phyloP scores from a whole-genome alignment of 2,329 filamentous ascomycete genomes.

The Hypoxylon sp. region DNA sequence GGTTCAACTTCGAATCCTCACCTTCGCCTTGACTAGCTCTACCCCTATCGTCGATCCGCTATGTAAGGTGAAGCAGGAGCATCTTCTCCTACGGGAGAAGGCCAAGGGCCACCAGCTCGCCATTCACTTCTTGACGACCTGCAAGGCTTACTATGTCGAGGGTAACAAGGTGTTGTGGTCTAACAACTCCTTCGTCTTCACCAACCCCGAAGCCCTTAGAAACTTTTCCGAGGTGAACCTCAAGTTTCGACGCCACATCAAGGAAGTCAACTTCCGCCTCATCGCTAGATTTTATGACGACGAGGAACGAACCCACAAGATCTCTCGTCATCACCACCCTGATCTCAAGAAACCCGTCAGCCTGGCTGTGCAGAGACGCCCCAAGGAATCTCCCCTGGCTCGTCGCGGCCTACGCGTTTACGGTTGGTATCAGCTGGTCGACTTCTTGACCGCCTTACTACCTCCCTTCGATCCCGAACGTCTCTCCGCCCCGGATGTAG shows the following conservation, averaged over 20 bases:
- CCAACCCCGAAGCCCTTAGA: constrained; percentile 61
- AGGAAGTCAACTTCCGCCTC: constrained; percentile 63
- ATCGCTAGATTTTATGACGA: constrained; percentile 69
- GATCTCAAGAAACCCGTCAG: constrained; percentile 57
- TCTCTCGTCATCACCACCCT: constrained; percentile 58
- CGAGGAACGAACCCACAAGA: constrained; percentile 56
- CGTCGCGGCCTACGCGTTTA: constrained; percentile 67
- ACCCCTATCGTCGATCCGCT: constrained; percentile 67
- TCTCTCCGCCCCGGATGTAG: constrained; percentile 15
- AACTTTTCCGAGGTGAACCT: constrained; percentile 61
- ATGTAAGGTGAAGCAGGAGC: constrained; percentile 57
- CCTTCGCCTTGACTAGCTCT: constrained; percentile 62
- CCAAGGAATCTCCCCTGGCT: constrained; percentile 59
- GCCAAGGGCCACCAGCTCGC: constrained; percentile 61
- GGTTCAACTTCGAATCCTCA: constrained; percentile 64
- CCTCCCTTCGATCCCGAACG: constrained; percentile 61
- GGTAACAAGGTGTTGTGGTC: constrained; percentile 63
- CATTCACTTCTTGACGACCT: constrained; percentile 65
- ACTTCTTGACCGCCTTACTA: constrained; percentile 64
- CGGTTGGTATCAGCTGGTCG: constrained; percentile 64
- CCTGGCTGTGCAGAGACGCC: constrained; percentile 58
- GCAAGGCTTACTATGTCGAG: constrained; percentile 62
- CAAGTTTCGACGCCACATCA: constrained; percentile 58
- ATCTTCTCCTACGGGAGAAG: constrained; percentile 58
- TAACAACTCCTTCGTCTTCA: constrained; percentile 67